Evolutionary conservation across 139 green algal species (phyloP), one percentile per base, ranked within the genome.

Genomic region (Deuterostichococcus epilithicus): DNA sequence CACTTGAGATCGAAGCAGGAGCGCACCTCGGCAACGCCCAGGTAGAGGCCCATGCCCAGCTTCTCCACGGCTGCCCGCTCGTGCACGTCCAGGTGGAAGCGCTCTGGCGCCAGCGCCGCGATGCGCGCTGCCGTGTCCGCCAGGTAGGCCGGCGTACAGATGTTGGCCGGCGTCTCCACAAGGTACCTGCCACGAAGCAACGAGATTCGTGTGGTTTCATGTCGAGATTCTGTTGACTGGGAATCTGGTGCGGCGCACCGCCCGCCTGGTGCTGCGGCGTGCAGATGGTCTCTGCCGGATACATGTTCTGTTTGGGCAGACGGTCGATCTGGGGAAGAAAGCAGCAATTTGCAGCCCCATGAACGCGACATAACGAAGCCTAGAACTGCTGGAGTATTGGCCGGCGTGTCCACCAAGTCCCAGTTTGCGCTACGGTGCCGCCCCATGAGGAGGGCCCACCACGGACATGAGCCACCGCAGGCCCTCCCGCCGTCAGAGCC

Each of bases 111-210:
- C 20, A 60, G 58, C 5, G 73, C 76, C 4, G 89, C 86, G 67
- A 97, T 91, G 8, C 75, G 44, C 38, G 75, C 73, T 3, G 94
- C 95, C 4, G 90, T 77, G 1, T 90, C 80, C 0, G 95, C 95
- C 35, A 98, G 75, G 84, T 96, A 82, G 3, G 80, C 86, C 38
- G 96, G 96, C 0, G 92, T 98, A 86, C 92, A 95, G 26, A 98
- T 85, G 81, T 99, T 99, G 71, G 96, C 90, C 0, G 96, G 95
- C 38, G 93, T 87, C 82, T 98, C 94, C 30, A 99, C 94, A 25
- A 99, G 88, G 85, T 97, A 95, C 70, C 92, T 90, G 76, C 20
- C 28, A 37, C 4, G 63, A 13, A 60, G 18, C 18, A 26, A 13
- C 18, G 18, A 60, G 15, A 26, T 60, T 60, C 15, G 13, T 60